phyloP scores from a whole-genome alignment of 139 green algal genomes.

The Edaphochlamys debaryana region DNA sequence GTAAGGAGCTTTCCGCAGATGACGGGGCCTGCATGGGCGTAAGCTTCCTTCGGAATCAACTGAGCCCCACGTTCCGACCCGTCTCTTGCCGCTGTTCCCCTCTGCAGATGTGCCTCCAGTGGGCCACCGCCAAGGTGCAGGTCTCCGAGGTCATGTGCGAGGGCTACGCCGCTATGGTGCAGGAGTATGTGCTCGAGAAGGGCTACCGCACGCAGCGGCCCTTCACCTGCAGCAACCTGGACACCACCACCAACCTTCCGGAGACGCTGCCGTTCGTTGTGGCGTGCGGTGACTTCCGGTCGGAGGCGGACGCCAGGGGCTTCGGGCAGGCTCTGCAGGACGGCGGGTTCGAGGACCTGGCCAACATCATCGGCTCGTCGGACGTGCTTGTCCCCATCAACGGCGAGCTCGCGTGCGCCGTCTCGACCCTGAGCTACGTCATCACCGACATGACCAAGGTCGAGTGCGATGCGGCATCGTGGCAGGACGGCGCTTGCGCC shows the following conservation, averaged over 20 bases:
- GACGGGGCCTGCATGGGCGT: no score
- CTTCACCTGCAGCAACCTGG: background rate
- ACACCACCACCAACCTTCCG: no score
- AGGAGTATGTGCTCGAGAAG: background rate
- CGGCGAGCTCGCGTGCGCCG: background rate
- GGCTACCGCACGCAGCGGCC: background rate
- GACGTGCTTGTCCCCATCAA: background rate
- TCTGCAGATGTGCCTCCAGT: no score
- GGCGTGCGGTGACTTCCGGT: conserved; percentile 3
- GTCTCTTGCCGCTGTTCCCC: no score
- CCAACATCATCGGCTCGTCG: background rate
- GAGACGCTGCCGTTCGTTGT: no score
- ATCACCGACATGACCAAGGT: background rate
- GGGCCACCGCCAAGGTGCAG: background rate
- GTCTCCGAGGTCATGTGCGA: background rate
- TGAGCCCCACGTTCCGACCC: no score
- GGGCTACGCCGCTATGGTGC: background rate
- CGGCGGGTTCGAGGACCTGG: background rate
- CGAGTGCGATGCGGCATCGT: background rate
- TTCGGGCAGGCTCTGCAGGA: background rate
- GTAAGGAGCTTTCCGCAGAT: no score
- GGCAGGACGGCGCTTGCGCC: background rate
- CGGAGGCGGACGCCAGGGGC: background rate
- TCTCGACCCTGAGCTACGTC: background rate
- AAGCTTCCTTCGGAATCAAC: no score